Evolutionary conservation across 2,329 filamentous ascomycete species (phyloP), one percentile per base, ranked within the genome.

Genomic region (Exophiala alcalophila): DNA sequence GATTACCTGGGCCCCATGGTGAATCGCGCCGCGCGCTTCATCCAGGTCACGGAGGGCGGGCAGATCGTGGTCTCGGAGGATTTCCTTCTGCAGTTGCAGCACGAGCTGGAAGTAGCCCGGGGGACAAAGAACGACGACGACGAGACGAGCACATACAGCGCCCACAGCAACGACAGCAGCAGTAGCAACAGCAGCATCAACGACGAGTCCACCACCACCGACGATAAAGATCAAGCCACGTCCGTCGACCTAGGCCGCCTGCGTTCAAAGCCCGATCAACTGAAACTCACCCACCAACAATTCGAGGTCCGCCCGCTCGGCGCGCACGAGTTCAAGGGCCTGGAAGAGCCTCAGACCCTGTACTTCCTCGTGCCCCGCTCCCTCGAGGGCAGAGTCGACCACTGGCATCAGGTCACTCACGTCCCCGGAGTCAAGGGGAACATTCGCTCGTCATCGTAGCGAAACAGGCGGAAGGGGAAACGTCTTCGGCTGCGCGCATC

Each of bases 1-100:
- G 52, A 53, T 21, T 55, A 53, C 18, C 42, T 55, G 4, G 52
- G 52, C 8, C 52, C 50, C 5, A 49, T 50, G 35, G 50, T 55
- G 32, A 55, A 55, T 28, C 52, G 52, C 2, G 50, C 52, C 21
- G 52, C 52, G 8, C 43, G 52, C 6, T 55, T 53, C 40, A 45
- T 55, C 20, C 35, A 52, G 18, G 52, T 49, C 36, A 53, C 49
- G 5, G 50, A 55, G 36, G 50, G 40, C 5, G 52, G 52, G 2
- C 52, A 55, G 34, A 51, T 53, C 12, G 50, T 51, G 1, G 50
- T 53, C 4, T 51, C 47, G 10, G 47, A 53, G 12, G 47, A 55
- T 9, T 55, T 55, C 11, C 23, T 55, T 9, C 16, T 20, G 6
- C 50, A 44, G 14, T 26, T 55, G 30, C 45, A 46, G 42, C 18